Percentiles rank a stretch among this genome's conserved stretches.
Conservation (phyloP, 306 rosid genomes). For the Purshia tridentata region DNA sequence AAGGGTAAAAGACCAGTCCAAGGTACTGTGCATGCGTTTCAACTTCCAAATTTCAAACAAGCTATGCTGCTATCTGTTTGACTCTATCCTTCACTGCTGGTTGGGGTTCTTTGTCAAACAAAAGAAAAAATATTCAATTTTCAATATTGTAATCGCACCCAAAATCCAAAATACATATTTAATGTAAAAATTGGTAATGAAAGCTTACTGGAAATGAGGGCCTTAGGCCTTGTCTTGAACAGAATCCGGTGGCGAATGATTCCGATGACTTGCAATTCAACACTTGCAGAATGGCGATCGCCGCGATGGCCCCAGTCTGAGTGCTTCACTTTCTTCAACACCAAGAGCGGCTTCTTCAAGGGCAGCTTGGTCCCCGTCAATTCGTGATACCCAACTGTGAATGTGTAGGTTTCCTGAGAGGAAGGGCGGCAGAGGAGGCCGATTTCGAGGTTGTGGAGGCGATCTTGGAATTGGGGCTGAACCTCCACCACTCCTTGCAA, state of each 20-base stretch:
- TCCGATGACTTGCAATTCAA: slow-evolving; percentile 73
- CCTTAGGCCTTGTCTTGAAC: slow-evolving; percentile 88
- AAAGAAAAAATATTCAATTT: not conserved
- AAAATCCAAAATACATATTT: not conserved
- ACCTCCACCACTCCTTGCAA: slow-evolving; percentile 73
- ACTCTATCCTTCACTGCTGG: slow-evolving; percentile 42
- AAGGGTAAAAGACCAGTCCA: not conserved
- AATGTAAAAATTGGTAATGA: not conserved
- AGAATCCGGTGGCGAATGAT: slow-evolving; percentile 67
- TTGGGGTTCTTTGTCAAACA: slow-evolving; percentile 46
- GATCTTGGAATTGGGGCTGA: slow-evolving; percentile 51
- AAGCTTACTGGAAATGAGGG: slow-evolving; percentile 74
- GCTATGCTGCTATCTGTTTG: slow-evolving; percentile 32
- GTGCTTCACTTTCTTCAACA: slow-evolving; percentile 62
- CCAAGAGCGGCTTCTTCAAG: slow-evolving; percentile 77
- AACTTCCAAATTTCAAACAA: too few relatives aligned
- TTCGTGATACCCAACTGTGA: slow-evolving; percentile 85
- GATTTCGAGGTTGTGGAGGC: slow-evolving; percentile 60
- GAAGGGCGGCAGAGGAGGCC: slow-evolving; percentile 81
- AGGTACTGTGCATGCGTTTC: slow-evolving; percentile 13
- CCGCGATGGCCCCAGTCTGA: slow-evolving; percentile 15
- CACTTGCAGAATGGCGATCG: slow-evolving; percentile 16
- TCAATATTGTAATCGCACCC: not conserved
- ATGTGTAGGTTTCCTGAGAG: slow-evolving; percentile 70
- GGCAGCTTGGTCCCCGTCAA: slow-evolving; percentile 73